Base-by-base conservation (phyloP, 192 early-diverging fungal species). In the Coemansia sp. region DNA sequence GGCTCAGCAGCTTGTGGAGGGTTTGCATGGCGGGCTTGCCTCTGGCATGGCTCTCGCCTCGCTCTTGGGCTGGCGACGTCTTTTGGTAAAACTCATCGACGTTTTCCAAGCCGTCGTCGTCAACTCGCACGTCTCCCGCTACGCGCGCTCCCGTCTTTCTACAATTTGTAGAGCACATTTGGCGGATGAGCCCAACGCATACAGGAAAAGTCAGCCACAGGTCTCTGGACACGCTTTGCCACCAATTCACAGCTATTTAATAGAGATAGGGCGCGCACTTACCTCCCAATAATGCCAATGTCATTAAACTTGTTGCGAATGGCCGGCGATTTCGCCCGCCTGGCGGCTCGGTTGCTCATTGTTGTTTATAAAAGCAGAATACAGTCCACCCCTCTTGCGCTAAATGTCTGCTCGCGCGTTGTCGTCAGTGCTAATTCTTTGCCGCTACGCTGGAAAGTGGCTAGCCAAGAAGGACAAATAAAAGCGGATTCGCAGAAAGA, bases 121-220 rank as follows among this genome's bases (percentile, higher is more conserved):
- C 77, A 2, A 80, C 72, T 11, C 39, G 61, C 10, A 80, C 77
- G 36, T 47, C 36, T 24, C 77, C 77, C 0, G 77, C 65, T 14
- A 74, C 77, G 7, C 72, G 67, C n/a, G 74, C 71, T 9, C 77
- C 77, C 2, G 77, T 80, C 41, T 80, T 80, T 43, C 77, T 78
- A 78, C 6, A 60, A 12, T 25, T 27, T 12, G 12, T 12, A 49
- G 12, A 40, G n/a, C n/a, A n/a, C n/a, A n/a, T n/a, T n/a, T n/a
- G n/a, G n/a, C n/a, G n/a, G n/a, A n/a, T n/a, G 10, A 27, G 41
- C 31, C 19, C n/a, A 27, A 62, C 25, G 42, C 40, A 46, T 45
- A 56, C 20, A 20, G 20, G 38, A 51, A 54, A 17, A 9, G 53
- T 57, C 38, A 47, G 17, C 10, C 38, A 38, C 17, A 11, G 24